Evolutionary conservation across 495 filamentous ascomycete species (phyloP).

Genomic region (Chaetomidium leptoderma): DNA sequence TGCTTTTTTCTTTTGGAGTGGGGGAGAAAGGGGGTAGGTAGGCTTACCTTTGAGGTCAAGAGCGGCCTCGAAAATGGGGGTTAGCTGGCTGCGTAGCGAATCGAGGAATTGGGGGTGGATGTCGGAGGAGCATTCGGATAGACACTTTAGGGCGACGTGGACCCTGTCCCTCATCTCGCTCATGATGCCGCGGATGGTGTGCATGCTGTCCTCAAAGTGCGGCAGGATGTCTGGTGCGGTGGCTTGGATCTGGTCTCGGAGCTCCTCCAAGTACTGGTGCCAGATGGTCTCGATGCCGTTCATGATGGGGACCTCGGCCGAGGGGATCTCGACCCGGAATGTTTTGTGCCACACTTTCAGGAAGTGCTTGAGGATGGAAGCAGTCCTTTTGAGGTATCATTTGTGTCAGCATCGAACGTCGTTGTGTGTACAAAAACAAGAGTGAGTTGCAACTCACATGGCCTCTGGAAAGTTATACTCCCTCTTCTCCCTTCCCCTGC

Average conservation of each 20-base stretch:
- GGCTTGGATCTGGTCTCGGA: not conserved
- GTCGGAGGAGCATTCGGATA: not conserved
- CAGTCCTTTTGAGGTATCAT: not conserved
- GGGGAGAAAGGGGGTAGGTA: not conserved
- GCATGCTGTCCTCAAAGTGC: not conserved
- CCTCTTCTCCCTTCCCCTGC: no score
- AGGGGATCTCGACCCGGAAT: conserved; percentile 12
- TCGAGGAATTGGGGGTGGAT: conserved; percentile 10
- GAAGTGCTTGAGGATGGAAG: not conserved
- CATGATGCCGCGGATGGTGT: not conserved
- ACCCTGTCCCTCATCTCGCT: not conserved
- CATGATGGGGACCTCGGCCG: not conserved
- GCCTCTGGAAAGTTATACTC: no score
- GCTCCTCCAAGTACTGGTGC: conserved; percentile 10
- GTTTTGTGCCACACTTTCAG: conserved; percentile 7
- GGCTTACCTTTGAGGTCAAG: conserved; percentile 9
- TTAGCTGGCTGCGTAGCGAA: not conserved
- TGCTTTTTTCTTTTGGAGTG: no score
- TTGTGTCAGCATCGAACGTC: not conserved
- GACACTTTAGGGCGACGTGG: not conserved
- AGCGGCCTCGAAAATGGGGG: not conserved
- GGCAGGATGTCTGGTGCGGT: conserved; percentile 12
- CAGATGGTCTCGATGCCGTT: conserved; percentile 8
- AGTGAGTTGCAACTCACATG: no score
- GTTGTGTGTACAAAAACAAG: no score